These are phyloP conservation scores for Acanthamoeba sp. DNA, from an alignment of 208 protist species.

Conservation along the genomic window DNA sequence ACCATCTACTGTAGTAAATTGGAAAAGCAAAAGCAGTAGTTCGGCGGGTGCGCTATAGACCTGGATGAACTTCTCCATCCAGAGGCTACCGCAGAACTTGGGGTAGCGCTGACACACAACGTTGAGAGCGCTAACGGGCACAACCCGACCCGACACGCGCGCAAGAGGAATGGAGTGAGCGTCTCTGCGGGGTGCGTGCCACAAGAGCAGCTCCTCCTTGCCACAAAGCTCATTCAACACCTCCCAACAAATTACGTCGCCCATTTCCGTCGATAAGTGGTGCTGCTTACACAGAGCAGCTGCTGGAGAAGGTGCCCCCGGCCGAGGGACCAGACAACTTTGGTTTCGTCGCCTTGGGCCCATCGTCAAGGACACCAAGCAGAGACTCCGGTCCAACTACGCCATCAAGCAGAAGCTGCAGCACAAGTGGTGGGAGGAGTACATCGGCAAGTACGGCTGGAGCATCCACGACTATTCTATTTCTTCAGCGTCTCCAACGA, in stretches of 20 bases:
- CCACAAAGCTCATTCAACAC: conserved; percentile 70
- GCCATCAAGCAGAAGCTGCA: conserved; percentile 49
- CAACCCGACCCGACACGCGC: no score
- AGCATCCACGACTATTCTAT: conserved; percentile 57
- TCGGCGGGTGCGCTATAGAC: background rate
- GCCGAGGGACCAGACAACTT: conserved; percentile 48
- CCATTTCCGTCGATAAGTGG: no score
- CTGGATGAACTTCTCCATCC: no score
- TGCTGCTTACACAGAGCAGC: no score
- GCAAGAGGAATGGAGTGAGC: no score
- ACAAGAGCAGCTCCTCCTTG: conserved; percentile 39
- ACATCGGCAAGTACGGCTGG: conserved; percentile 69
- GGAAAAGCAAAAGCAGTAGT: background rate
- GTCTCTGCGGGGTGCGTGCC: conserved; percentile 50
- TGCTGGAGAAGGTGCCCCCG: conserved; percentile 67
- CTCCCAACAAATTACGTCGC: conserved; percentile 31
- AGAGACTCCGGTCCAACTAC: conserved; percentile 46
- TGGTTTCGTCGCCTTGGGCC: conserved; percentile 45
- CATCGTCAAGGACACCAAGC: conserved; percentile 58
- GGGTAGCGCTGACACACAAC: no score
- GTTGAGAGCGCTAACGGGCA: no score
- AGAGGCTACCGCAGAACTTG: no score
- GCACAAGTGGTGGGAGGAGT: conserved; percentile 44
- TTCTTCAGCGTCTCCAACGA: conserved; percentile 43
- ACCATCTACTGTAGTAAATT: no score